Conservation (phyloP, 441 rosid genomes). For the Erodium trifolium region DNA sequence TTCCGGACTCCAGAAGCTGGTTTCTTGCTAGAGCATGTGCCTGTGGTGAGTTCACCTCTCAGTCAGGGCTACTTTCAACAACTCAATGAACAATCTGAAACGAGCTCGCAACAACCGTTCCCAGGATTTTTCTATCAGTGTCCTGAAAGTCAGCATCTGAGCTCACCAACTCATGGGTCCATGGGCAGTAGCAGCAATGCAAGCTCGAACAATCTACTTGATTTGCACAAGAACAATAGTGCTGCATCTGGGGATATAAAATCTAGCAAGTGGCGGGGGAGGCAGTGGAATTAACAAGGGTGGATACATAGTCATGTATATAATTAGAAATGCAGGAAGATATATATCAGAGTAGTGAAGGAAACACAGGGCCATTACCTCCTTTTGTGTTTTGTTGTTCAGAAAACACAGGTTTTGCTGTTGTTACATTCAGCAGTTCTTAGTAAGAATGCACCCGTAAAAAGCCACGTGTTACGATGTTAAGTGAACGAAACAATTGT, state of each 20-base stretch:
- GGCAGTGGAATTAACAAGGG: slow-evolving; percentile 1
- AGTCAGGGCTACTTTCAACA: not conserved
- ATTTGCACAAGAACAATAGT: not conserved
- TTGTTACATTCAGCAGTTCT: not conserved
- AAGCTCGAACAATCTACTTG: not conserved
- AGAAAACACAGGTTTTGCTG: not conserved
- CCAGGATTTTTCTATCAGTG: not conserved
- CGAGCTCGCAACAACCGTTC: slow-evolving; percentile 9
- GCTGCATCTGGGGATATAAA: not conserved
- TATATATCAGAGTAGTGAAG: not conserved
- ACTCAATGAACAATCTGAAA: not conserved
- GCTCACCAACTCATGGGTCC: slow-evolving; percentile 4
- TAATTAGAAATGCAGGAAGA: not conserved
- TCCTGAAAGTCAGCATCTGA: slow-evolving; percentile 8
- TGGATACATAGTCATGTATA: not conserved
- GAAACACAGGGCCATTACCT: not conserved
- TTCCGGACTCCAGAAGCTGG: not conserved
- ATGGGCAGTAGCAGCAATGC: slow-evolving; percentile 7
- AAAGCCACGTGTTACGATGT: not conserved
- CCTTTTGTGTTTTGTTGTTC: not conserved
- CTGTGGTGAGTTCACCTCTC: not conserved
- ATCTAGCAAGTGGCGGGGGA: not conserved
- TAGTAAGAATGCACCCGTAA: not conserved
- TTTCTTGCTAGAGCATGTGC: not conserved
- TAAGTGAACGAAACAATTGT: not conserved